Base-by-base conservation (phyloP, 768 basidiomycete genomes). In the Rhizopogon roseolus region DNA sequence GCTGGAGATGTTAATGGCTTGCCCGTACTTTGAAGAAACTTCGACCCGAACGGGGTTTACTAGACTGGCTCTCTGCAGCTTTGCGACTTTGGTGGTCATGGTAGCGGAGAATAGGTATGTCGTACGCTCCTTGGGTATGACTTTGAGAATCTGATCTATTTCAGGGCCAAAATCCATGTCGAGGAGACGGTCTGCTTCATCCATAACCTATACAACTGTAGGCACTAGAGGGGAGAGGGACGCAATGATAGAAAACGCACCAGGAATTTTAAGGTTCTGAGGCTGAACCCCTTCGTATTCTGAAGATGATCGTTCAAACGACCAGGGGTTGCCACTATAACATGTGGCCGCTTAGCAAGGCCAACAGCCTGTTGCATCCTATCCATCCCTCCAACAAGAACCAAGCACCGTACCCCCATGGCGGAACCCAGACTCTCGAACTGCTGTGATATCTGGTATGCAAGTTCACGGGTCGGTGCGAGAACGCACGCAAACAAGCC, bases 81-180 rank as follows among this genome's bases (percentile, higher is more conserved):
- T 98, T 10, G 90, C 93, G 4, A 99, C 93, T 72, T 98, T 98
- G 13, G 93, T 93, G 10, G 97, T 96, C 96, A 99, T 98, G 19
- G 96, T 98, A 6, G 96, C 97, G 11, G 96, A 98, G 74, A 94
- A 99, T 1, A 99, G 80, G 66, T 93, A 98, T 3, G 97, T 99
- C 29, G 88, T 90, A 10, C 97, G 82, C 61, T 98, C 95, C 64
- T 85, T 91, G 19, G 96, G 97, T 57, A 99, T 87, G 38, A 92
- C 82, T 71, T 95, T 96, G 36, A 99, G 79, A 63, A 99, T 94
- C 75, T 92, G 93, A 75, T 98, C 96, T 61, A 99, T 92, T 50
- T 89, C 88, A 44, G 89, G 87, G 17, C 93, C 93, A 59, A 98
- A 98, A 67, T 98, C 96, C 83, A 98, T 86, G 71, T 98, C 96